Conservation (phyloP, 208 protist genomes). For the Crithidia acanthocephali region DNA sequence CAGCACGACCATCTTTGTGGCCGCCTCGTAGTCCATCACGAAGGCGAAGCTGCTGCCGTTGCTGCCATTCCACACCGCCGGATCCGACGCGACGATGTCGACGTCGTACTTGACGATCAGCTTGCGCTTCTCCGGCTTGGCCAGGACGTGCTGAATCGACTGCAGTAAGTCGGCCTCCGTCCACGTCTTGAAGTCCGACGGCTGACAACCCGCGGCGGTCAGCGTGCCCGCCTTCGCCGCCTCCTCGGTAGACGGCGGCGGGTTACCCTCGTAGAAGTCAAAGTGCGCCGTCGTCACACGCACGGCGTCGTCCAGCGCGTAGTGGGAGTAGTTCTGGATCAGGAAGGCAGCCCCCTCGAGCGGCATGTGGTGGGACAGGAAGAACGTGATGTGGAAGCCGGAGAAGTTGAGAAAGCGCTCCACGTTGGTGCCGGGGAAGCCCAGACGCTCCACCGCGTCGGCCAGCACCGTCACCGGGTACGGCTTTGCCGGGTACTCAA, state of each 20-base stretch:
- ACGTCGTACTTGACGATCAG: slow-evolving; percentile 83
- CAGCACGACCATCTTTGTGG: slow-evolving; percentile 64
- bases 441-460: slow-evolving; percentile 79
- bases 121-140: slow-evolving; percentile 42
- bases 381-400: slow-evolving; percentile 90
- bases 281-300: slow-evolving; percentile 68
- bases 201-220: slow-evolving; percentile 1
- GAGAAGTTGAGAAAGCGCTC: slow-evolving; percentile 85
- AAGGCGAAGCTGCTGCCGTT: slow-evolving; percentile 80
- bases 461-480: slow-evolving; percentile 91
- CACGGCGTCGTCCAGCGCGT: slow-evolving; percentile 69
- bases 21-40: slow-evolving; percentile 74
- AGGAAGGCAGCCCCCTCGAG: slow-evolving; percentile 71
- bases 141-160: slow-evolving; percentile 60
- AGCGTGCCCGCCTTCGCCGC: slow-evolving; percentile 8
- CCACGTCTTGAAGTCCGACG: slow-evolving; percentile 37
- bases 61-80: slow-evolving; percentile 82
- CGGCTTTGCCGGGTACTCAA: slow-evolving; percentile 84
- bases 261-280: slow-evolving; percentile 55
- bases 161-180: slow-evolving; percentile 55
- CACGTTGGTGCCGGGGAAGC: slow-evolving; percentile 69
- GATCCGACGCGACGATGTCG: slow-evolving; percentile 51
- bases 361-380: slow-evolving; percentile 81
- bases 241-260: slow-evolving; percentile 29
- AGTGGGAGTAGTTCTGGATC: slow-evolving; percentile 83